Evolutionary conservation across 768 basidiomycete genomes (phyloP).

Genomic region (Flagelloscypha sp.): DNA sequence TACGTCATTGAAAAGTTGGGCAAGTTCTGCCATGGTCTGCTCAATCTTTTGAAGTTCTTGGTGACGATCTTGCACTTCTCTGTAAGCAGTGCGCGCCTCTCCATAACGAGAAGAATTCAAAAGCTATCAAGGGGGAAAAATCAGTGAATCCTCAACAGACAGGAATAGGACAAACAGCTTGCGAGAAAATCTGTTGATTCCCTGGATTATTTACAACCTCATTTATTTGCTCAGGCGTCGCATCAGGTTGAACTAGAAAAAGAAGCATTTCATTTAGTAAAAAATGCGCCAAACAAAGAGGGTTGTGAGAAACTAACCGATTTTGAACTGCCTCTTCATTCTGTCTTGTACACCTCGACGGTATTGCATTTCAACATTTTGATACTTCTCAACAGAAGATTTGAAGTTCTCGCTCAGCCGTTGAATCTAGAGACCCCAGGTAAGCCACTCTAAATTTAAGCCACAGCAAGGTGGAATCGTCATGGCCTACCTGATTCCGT

Average conservation of each 20-base stretch:
- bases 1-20: constrained; percentile 82
- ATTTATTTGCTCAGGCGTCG: constrained; percentile 71
- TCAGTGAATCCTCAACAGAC: neutral
- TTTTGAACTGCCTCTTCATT: constrained; percentile 69
- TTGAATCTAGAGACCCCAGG: constrained; percentile 33
- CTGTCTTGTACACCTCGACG: constrained; percentile 56
- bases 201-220: constrained; percentile 60
- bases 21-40: constrained; percentile 79
- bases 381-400: constrained; percentile 72
- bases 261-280: neutral
- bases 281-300: neutral
- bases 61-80: constrained; percentile 85
- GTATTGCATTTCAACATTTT: constrained; percentile 65
- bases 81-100: constrained; percentile 71
- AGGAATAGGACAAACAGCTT: constrained; percentile 39
- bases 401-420: constrained; percentile 61
- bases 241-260: constrained; percentile 72
- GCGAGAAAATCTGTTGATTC: constrained; percentile 62
- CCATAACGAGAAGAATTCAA: constrained; percentile 75
- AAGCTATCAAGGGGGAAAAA: constrained; percentile 34
- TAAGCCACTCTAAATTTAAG: neutral
- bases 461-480: constrained; percentile 10
- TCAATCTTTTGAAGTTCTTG: constrained; percentile 82
- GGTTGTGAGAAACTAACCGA: constrained; percentile 37
- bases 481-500: constrained; percentile 31